Base-by-base conservation (phyloP, 2,329 filamentous ascomycete genomes). In the Phialophora chinensis region DNA sequence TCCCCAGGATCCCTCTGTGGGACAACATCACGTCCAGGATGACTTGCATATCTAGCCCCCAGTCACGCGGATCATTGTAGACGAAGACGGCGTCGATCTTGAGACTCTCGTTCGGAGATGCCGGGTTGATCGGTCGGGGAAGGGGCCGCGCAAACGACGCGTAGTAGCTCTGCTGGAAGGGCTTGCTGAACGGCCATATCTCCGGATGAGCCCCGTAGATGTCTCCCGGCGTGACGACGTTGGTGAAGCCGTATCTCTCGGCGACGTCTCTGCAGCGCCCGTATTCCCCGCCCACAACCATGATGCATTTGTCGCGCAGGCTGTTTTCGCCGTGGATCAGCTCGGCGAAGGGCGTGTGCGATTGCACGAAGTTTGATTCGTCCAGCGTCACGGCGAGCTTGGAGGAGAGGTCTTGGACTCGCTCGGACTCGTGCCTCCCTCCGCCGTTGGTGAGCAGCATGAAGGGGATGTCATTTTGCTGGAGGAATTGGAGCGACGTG, bases 391-490 rank as follows among this genome's bases (percentile, higher is more conserved):
- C 81, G 29, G 85, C 82, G 6, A 96, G 84, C 72, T 87, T 88
- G 52, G 84, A 77, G 72, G 86, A 88, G 61, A 96, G 83, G 67
- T 93, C 90, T 7, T 82, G 81, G 33, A 92, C 90, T 20, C 92
- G 87, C 66, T 91, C 88, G 2, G 82, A 82, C 79, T 98, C 94
- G 69, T 88, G 87, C 75, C 90, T 92, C 65, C 95, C 95, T 50
- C 95, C 95, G 72, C 95, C 95, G 79, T 99, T 99, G 66, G 95
- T 99, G 69, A 99, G 84, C 38, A 99, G 87, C 74, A 99, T 94
- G 80, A 96, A 98, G 12, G 93, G 93, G 54, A 97, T 92, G 55
- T 86, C 84, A 74, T 93, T 85, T 55, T 85, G 80, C 72, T 93
- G 88, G 23, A 98, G 88, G 74, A 88, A 90, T 33, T 83, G 81